Conservation (phyloP, 1,139 yeast genomes). For the Hyphopichia khmerensis region DNA sequence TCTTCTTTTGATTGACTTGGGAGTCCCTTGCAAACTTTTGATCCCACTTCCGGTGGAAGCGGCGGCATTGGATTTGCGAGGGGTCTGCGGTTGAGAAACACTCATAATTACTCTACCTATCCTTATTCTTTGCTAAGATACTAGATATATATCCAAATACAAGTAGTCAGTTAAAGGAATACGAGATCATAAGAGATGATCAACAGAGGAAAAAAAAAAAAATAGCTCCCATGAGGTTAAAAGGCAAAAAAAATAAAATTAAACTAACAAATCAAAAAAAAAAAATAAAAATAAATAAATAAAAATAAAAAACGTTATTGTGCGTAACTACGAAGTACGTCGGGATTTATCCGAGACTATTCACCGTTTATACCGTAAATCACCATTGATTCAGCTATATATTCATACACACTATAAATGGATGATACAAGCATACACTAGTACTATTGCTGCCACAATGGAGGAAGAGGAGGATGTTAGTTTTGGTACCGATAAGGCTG, state of each 20-base stretch:
- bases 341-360: no score
- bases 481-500: not conserved
- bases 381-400: no score
- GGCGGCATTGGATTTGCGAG: not conserved
- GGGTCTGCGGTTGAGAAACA: not conserved
- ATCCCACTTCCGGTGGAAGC: not conserved
- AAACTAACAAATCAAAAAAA: not conserved
- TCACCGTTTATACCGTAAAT: no score
- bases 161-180: not conserved
- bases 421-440: slow-evolving; percentile 2
- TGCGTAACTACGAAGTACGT: not conserved
- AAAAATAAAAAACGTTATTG: not conserved
- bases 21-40: slow-evolving; percentile 2
- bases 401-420: not conserved
- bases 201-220: no score
- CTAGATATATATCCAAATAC: no score
- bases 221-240: no score
- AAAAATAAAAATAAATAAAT: not conserved
- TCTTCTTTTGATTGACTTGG: slow-evolving; percentile 3
- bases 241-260: not conserved
- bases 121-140: no score
- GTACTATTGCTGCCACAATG: slow-evolving; percentile 6
- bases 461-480: slow-evolving; percentile 3
- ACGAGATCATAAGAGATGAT: not conserved
- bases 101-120: not conserved